Evolutionary conservation across 495 filamentous ascomycete species (phyloP), one percentile per base, ranked within the genome.

Genomic region (Aspergillus hancockii): DNA sequence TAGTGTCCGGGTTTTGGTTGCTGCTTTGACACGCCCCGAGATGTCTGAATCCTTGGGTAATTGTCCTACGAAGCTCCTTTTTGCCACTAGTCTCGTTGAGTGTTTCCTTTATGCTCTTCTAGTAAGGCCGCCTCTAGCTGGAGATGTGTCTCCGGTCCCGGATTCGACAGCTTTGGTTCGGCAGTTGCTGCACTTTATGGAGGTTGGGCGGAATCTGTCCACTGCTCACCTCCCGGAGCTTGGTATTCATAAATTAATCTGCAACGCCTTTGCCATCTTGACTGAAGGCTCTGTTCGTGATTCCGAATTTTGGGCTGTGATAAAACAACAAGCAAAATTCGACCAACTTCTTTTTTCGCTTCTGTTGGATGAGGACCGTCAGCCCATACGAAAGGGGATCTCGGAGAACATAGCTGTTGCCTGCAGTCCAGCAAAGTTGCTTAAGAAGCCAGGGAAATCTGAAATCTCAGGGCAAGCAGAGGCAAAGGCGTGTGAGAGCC

Each of bases 271-370:
- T 52, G 81, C 83, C 14, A 76, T 85, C 13, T 73, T 93, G 3
- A 71, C 91, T 0, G 85, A 90, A 67, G 83, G 79, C 16, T 90
- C 87, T 43, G 71, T 85, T 13, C 78, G 84, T 47, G 88, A 83
- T 53, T 59, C 70, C 12, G 55, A 63, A 0, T 81, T 91, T 60
- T 90, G 89, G 88, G 57, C 66, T 3, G 73, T 76, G 5, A 83
- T 91, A 59, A 81, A 79, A 22, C 65, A 72, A 12, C 67, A 73
- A 22, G 55, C 61, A 10, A 67, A 81, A 31, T 78, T 86, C 47
- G 69, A 74, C 30, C 54, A 63, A 16, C 63, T 86, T 22, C 58
- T 78, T 3, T 63, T 64, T 28, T 65, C 63, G 8, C 55, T 79
- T 21, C 68, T 79, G 22, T 54, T 79, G 23, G 62, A 76, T 32